Evolutionary conservation across 208 protist genomes (phyloP).

Genomic region (Strigomonas galati): DNA sequence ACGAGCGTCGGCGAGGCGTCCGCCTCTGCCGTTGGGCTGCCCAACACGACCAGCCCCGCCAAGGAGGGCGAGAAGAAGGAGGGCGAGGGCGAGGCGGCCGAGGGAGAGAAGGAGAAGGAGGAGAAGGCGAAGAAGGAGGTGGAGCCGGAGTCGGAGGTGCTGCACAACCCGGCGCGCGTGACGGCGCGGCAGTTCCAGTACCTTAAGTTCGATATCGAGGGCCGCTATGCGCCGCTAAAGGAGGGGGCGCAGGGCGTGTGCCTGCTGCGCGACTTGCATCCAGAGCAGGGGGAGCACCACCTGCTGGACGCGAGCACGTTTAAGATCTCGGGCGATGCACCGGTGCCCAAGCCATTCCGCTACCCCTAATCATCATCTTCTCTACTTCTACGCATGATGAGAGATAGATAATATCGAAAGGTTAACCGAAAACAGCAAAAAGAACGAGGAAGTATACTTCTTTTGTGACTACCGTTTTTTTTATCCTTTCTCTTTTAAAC

Average conservation of each 20-base stretch:
- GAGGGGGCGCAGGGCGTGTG: conserved; percentile 67
- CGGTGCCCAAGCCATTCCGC: conserved; percentile 70
- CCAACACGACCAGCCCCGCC: background rate
- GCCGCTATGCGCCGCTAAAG: conserved; percentile 76
- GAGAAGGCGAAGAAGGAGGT: conserved; percentile 20
- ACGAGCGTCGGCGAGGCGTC: background rate
- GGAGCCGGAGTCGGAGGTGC: conserved; percentile 51
- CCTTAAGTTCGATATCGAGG: conserved; percentile 63
- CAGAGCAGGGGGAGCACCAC: conserved; percentile 40
- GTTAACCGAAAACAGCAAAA: background rate
- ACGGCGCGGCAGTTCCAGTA: conserved; percentile 70
- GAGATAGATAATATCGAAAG: background rate
- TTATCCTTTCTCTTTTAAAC: background rate
- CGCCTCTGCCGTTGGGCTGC: background rate
- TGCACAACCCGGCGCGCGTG: conserved; percentile 82
- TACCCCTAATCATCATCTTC: conserved; percentile 55
- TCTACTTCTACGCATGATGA: background rate
- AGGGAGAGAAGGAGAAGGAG: conserved; percentile 4
- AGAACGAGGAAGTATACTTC: background rate
- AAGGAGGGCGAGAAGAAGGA: conserved; percentile 13
- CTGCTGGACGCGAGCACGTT: conserved; percentile 49
- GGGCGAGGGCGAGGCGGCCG: conserved; percentile 2
- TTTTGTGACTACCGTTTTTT: no score
- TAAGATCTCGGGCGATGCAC: conserved; percentile 49
- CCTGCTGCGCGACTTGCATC: conserved; percentile 69